Evolutionary conservation across 2,329 filamentous ascomycete species (phyloP).

Genomic region (Colletotrichum agaves): DNA sequence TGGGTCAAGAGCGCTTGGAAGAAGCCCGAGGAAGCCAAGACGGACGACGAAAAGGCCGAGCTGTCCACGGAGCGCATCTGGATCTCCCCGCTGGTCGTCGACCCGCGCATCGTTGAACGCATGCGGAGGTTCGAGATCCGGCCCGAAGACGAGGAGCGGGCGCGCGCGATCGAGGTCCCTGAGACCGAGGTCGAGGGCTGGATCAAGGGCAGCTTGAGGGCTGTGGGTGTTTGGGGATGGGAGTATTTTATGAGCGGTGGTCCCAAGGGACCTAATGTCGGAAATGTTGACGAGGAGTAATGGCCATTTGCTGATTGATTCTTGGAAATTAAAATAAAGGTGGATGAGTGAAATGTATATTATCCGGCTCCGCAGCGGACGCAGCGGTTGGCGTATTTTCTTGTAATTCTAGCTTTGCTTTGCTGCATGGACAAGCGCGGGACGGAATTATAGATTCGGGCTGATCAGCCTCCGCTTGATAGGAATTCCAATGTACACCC

Average conservation of each 20-base stretch:
- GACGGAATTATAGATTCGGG: conserved; percentile 22
- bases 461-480: conserved; percentile 13
- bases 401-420: conserved; percentile 33
- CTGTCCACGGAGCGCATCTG: conserved; percentile 76
- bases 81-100: conserved; percentile 78
- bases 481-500: conserved; percentile 32
- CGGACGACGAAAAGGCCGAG: conserved; percentile 48
- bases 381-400: not conserved
- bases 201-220: conserved; percentile 69
- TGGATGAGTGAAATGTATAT: conserved; percentile 15
- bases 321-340: too few species aligned
- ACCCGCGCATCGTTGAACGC: conserved; percentile 77
- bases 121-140: conserved; percentile 84
- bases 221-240: conserved; percentile 63
- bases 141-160: conserved; percentile 75
- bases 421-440: conserved; percentile 18
- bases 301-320: not conserved
- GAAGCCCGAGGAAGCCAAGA: conserved; percentile 56
- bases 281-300: conserved; percentile 48
- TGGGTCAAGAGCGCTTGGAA: conserved; percentile 86
- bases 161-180: conserved; percentile 69
- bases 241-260: conserved; percentile 50
- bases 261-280: conserved; percentile 54
- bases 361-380: not conserved
- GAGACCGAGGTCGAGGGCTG: conserved; percentile 77